phyloP scores from a whole-genome alignment of 306 rosid species.

The Abrus pulchellus region DNA sequence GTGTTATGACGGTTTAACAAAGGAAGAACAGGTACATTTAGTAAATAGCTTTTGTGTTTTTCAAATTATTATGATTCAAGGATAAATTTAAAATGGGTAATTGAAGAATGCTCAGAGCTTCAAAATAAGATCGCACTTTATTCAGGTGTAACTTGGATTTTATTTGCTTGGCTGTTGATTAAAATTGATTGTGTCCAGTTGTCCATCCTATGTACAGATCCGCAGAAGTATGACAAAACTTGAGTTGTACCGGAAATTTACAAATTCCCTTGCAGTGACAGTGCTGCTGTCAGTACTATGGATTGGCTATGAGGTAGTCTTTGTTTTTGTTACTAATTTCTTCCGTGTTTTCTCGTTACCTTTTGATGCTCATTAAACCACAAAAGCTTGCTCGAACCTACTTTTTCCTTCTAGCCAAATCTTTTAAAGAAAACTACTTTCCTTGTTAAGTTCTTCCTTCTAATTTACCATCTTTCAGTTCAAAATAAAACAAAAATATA shows the following conservation, averaged over 20 bases:
- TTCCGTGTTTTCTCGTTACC: background rate
- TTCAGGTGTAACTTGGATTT: constrained; percentile 26
- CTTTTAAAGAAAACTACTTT: background rate
- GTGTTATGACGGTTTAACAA: constrained; percentile 3
- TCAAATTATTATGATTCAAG: background rate
- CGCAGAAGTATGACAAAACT: constrained; percentile 75
- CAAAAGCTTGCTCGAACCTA: background rate
- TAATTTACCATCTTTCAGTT: constrained; percentile 16
- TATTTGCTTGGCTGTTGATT: constrained; percentile 3
- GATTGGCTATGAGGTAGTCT: constrained; percentile 79
- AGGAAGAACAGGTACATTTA: background rate
- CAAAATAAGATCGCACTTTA: constrained; percentile 11
- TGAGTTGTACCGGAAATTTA: constrained; percentile 80
- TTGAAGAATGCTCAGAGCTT: constrained; percentile 25
- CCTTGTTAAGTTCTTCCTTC: background rate
- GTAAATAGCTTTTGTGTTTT: constrained; percentile 19
- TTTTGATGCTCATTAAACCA: constrained; percentile 10
- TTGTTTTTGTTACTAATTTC: constrained; percentile 19
- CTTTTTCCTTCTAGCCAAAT: background rate
- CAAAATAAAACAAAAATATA: constrained; percentile 8
- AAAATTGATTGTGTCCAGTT: constrained; percentile 36
- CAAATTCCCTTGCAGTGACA: constrained; percentile 81
- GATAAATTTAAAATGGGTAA: constrained; percentile 22
- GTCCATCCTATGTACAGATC: constrained; percentile 51
- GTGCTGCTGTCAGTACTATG: constrained; percentile 76